Base-by-base conservation (phyloP, 495 filamentous ascomycete genomes). In the Lindgomyces ingoldianus region DNA sequence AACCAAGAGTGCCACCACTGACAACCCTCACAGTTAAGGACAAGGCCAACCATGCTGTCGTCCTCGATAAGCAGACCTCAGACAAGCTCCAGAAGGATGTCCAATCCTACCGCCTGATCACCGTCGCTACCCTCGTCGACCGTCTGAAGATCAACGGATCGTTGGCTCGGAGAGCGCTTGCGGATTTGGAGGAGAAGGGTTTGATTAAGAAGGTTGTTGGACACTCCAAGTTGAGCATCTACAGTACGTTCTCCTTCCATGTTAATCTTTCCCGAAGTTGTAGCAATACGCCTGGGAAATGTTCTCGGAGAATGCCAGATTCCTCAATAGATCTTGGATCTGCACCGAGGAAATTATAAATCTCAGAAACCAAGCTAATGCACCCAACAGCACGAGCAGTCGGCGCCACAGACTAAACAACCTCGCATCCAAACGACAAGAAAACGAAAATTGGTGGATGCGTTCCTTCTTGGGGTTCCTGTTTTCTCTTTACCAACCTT, bases 81-180 rank as follows among this genome's bases (percentile, higher is more conserved):
- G 85, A 88, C 78, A 86, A 87, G 85, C 89, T 96, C 76, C 87
- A 94, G 84, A 97, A 97, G 84, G 93, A 97, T 84, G 95, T 99
- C 71, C 94, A 98, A 81, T 96, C 95, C 65, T 99, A 97, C 89
- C 92, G 95, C 74, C 91, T 99, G 80, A 90, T 99, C 85, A 99
- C 95, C 74, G 90, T 98, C 75, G 91, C 95, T 72, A 92, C 89
- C 72, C 93, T 99, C 72, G 95, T 99, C 85, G 95, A 99, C 78
- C 85, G 95, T 76, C 87, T 97, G 78, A 99, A 99, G 91, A 96
- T 99, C 86, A 99, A 99, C 83, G 95, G 95, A 75, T 93, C 89
- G 74, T 83, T 99, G 74, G 95, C 95, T 69, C 87, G 95, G 74
- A 81, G 83, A 78, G 92, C 90, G 78, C 84, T 99, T 62, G 85